Conservation (phyloP, 371 early-diverging fungal species). For the Synchytrium microbalum region DNA sequence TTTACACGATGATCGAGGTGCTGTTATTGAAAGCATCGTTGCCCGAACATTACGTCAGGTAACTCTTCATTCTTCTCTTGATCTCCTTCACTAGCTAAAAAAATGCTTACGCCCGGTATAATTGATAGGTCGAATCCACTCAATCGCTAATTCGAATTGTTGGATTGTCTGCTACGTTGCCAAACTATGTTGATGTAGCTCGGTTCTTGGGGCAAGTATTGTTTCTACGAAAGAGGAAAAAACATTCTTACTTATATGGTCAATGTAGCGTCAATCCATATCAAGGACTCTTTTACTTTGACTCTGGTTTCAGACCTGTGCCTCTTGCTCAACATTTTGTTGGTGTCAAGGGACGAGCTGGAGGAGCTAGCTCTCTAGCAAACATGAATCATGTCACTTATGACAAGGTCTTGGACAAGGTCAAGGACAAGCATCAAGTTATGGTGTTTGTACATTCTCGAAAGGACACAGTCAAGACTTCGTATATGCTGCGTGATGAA, state of each 20-base stretch:
- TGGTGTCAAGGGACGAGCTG: conserved; percentile 57
- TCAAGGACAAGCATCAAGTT: conserved; percentile 76
- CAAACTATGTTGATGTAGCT: conserved; percentile 97
- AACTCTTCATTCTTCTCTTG: no score
- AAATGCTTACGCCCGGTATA: not conserved
- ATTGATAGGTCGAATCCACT: conserved; percentile 53
- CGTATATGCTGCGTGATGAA: conserved; percentile 82
- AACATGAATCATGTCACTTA: conserved; percentile 94
- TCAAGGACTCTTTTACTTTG: conserved; percentile 89
- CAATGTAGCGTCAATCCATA: conserved; percentile 69
- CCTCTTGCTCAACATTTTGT: conserved; percentile 93
- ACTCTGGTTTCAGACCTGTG: conserved; percentile 84
- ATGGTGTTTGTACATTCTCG: conserved; percentile 97
- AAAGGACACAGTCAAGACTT: conserved; percentile 94
- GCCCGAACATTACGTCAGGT: conserved; percentile 83
- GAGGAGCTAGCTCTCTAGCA: conserved; percentile 78
- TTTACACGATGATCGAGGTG: conserved; percentile 98
- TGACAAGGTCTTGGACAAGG: conserved; percentile 85
- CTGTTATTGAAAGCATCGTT: conserved; percentile 95
- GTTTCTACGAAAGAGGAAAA: no score
- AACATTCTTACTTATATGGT: no score
- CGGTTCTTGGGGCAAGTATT: conserved; percentile 89
- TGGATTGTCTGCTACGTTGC: conserved; percentile 97
- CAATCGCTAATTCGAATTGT: conserved; percentile 91
- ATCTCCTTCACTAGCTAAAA: not conserved